These are phyloP conservation scores for Ophiocytium majus DNA, from an alignment of 352 stramenopile genomes.

Conservation along the genomic window DNA sequence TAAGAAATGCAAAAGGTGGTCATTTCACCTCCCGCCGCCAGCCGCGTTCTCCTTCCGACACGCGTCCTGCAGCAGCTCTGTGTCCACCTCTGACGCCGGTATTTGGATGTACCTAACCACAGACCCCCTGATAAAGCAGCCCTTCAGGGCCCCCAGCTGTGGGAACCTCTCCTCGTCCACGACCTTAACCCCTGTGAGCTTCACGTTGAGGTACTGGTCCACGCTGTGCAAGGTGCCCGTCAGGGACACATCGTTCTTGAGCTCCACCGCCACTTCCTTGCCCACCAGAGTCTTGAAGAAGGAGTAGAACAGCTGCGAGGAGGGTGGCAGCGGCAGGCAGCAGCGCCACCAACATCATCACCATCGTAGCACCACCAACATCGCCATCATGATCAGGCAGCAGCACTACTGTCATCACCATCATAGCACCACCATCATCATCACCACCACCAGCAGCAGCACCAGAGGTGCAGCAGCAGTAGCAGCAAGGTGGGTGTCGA, in stretches of 20 bases:
- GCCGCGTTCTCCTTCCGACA: conserved; percentile 64
- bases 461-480: no score
- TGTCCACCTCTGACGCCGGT: conserved; percentile 90
- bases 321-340: no score
- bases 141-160: conserved; percentile 94
- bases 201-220: conserved; percentile 99
- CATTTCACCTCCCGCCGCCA: conserved; percentile 9
- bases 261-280: conserved; percentile 95
- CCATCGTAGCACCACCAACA: no score
- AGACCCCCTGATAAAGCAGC: conserved; percentile 94
- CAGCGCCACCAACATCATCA: no score
- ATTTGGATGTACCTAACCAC: conserved; percentile 99
- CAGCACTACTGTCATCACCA: no score
- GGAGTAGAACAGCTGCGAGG: conserved; percentile 92
- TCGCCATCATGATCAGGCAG: no score
- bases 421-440: no score
- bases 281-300: conserved; percentile 98
- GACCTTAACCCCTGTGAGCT: conserved; percentile 90
- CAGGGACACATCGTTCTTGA: conserved; percentile 98
- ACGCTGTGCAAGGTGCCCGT: conserved; percentile 93
- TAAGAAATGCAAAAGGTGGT: no score
- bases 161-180: conserved; percentile 93
- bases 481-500: no score
- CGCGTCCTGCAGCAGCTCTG: conserved; percentile 85
- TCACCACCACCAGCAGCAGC: no score